phyloP scores from a whole-genome alignment of 2,329 filamentous ascomycete genomes.

The Mycosphaerelloides madeirae region DNA sequence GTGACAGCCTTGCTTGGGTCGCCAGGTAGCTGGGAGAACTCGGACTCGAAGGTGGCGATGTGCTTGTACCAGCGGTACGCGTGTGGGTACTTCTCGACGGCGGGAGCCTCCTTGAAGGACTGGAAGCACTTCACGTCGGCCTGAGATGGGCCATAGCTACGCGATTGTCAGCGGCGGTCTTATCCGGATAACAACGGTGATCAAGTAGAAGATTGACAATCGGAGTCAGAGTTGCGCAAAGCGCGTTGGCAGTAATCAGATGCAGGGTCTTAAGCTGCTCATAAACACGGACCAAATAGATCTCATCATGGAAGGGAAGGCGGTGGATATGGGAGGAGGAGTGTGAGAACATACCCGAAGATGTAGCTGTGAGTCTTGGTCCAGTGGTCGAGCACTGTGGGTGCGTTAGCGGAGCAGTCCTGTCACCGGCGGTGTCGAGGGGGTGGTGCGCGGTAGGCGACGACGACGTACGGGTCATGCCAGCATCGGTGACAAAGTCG shows the following conservation, averaged over 20 bases:
- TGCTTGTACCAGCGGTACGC: conserved; percentile 99
- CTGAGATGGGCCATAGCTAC: conserved; percentile 69
- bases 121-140: conserved; percentile 96
- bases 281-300: conserved; percentile 91
- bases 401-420: conserved; percentile 12
- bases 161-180: conserved; percentile 8
- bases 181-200: conserved; percentile 5
- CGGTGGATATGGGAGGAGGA: conserved; percentile 22
- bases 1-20: conserved; percentile 86
- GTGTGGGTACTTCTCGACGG: conserved; percentile 83
- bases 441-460: no score
- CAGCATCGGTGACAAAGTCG: conserved; percentile 62
- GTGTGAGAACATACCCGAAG: conserved; percentile 62
- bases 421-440: conserved; percentile 7
- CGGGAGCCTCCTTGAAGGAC: conserved; percentile 70
- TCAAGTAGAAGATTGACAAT: conserved; percentile 14
- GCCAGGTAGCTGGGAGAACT: conserved; percentile 86
- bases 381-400: conserved; percentile 64
- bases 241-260: conserved; percentile 73
- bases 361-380: conserved; percentile 74
- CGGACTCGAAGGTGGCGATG: conserved; percentile 85
- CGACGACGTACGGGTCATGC: conserved; percentile 52
- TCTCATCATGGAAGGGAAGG: conserved; percentile 63
- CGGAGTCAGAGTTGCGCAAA: conserved; percentile 68
- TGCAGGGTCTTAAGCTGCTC: conserved; percentile 89